A percentile compares a stretch with the other conserved stretches of the same genome.
Evolutionary conservation across 2,329 filamentous ascomycete genomes (phyloP).

Genomic region (Venturia asperata): DNA sequence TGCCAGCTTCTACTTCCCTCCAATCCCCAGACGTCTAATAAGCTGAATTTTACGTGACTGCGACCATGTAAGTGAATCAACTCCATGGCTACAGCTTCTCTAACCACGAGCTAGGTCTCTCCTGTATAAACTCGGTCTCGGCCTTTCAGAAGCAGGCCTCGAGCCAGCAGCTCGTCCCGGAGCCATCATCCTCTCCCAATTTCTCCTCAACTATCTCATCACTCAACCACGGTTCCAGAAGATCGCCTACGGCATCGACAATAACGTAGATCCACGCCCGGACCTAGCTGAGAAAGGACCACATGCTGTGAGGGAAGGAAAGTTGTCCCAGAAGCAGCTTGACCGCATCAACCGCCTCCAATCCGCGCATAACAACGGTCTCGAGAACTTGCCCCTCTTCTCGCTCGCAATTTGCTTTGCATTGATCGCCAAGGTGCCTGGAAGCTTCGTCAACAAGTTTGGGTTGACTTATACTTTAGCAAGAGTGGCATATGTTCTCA

Average conservation of each 20-base stretch:
- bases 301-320: background rate
- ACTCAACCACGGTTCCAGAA: background rate
- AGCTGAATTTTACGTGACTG: too few species aligned
- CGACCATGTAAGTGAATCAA: background rate
- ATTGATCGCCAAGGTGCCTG: slow-evolving; percentile 1
- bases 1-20: background rate
- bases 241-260: background rate
- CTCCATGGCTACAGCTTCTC: background rate
- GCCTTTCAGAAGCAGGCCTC: background rate
- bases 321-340: background rate
- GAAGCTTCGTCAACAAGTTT: slow-evolving; percentile 4
- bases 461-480: background rate
- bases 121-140: slow-evolving; percentile 1
- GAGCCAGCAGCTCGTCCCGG: slow-evolving; percentile 5
- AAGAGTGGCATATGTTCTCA: slow-evolving; percentile 4
- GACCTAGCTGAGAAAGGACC: slow-evolving; percentile 2
- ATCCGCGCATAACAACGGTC: slow-evolving; percentile 4
- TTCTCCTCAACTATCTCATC: background rate
- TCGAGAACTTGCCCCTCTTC: slow-evolving; percentile 3
- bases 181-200: slow-evolving; percentile 2
- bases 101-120: background rate
- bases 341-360: slow-evolving; percentile 1
- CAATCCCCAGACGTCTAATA: too few species aligned
- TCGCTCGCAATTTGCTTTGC: slow-evolving; percentile 2
- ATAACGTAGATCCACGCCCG: background rate